Evolutionary conservation across 768 basidiomycete species (phyloP).

Genomic region (Suillus ampliporus): DNA sequence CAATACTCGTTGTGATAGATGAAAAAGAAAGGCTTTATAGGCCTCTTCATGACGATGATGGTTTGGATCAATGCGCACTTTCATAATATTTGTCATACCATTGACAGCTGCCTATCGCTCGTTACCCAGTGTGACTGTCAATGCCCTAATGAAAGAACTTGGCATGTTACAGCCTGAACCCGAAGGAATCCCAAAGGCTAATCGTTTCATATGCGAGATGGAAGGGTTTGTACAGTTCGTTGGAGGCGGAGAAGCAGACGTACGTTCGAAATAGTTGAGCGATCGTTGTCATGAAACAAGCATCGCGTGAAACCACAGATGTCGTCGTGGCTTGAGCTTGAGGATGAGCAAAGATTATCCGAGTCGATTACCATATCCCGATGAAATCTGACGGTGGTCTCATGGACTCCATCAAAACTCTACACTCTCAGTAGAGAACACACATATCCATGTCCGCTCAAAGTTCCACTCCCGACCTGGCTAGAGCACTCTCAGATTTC

Average conservation of each 20-base stretch:
- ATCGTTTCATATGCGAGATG: constrained; percentile 65
- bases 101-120: constrained; percentile 51
- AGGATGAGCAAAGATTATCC: too few relatives aligned
- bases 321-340: too few relatives aligned
- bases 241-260: constrained; percentile 45
- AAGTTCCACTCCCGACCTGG: too few relatives aligned
- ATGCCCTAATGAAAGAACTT: constrained; percentile 55
- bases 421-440: too few relatives aligned
- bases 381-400: too few relatives aligned
- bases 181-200: constrained; percentile 60
- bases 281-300: constrained; percentile 41
- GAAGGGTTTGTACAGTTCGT: constrained; percentile 61
- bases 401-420: too few relatives aligned
- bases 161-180: constrained; percentile 53
- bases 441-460: too few relatives aligned
- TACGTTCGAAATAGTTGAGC: constrained; percentile 48
- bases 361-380: too few relatives aligned
- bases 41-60: constrained; percentile 55
- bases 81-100: background rate
- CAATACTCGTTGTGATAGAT: constrained; percentile 40
- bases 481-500: too few relatives aligned
- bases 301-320: too few relatives aligned
- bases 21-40: constrained; percentile 57
- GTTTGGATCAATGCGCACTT: background rate
- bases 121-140: constrained; percentile 57